Evolutionary conservation across 2,329 filamentous ascomycete genomes (phyloP).

Genomic region (Calonectria hawksworthii): DNA sequence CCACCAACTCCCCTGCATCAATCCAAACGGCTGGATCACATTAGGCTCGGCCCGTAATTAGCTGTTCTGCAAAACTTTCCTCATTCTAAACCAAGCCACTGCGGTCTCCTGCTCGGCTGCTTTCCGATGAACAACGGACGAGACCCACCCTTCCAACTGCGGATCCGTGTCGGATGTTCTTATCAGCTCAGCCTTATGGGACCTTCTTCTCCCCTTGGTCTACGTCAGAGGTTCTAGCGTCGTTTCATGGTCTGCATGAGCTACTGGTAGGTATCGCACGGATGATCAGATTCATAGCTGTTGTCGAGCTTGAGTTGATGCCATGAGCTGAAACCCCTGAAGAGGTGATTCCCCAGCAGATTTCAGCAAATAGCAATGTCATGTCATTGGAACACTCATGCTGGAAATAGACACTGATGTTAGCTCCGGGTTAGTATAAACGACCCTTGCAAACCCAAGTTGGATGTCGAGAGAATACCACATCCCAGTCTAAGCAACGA

Average conservation of each 20-base stretch:
- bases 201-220: neutral
- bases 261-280: neutral
- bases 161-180: neutral
- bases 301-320: too few species aligned
- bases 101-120: neutral
- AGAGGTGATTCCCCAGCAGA: neutral
- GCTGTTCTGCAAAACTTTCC: neutral
- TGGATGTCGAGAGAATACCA: neutral
- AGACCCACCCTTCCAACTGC: constrained; percentile 1
- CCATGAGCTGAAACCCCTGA: too few species aligned
- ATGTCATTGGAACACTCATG: too few species aligned
- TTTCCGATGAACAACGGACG: neutral
- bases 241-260: neutral
- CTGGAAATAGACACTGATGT: neutral
- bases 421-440: too few species aligned
- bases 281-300: neutral
- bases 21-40: neutral
- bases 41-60: neutral
- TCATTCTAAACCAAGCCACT: neutral
- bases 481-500: too few species aligned
- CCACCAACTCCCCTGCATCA: neutral
- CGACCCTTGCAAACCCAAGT: neutral
- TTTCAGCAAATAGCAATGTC: neutral
- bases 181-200: constrained; percentile 15
- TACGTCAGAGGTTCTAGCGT: neutral